A percentile compares a stretch with the other conserved stretches of the same genome.
Evolutionary conservation across 768 basidiomycete species (phyloP).

Genomic region (Naganishia randhawae): DNA sequence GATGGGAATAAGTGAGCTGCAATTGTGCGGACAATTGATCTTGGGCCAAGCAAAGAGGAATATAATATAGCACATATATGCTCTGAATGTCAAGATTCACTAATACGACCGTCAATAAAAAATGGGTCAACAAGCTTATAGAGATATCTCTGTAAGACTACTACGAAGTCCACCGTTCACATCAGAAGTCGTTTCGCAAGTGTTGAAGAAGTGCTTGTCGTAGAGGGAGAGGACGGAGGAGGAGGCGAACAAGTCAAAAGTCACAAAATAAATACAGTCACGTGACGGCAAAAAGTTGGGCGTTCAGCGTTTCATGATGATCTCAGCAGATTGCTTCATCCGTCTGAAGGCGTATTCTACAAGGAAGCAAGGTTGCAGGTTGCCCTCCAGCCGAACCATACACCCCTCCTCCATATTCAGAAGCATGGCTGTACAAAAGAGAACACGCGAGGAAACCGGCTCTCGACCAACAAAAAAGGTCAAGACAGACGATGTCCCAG

Average conservation of each 20-base stretch:
- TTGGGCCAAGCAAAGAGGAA: no score
- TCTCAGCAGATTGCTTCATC: neutral
- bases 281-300: constrained; percentile 13
- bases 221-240: neutral
- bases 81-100: no score
- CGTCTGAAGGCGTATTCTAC: neutral
- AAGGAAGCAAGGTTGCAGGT: neutral
- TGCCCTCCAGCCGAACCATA: neutral
- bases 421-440: constrained; percentile 14
- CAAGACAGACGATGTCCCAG: constrained; percentile 6
- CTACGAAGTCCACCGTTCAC: no score
- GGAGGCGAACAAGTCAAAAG: neutral
- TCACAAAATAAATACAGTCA: constrained; percentile 8
- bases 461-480: constrained; percentile 10
- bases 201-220: no score
- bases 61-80: no score
- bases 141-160: no score
- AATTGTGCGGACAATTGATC: no score
- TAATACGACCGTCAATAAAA: no score
- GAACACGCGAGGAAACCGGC: constrained; percentile 10
- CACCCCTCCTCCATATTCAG: neutral
- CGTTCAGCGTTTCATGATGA: neutral
- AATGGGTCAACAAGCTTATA: no score
- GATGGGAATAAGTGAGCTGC: no score
- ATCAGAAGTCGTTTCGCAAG: no score